Conservation (phyloP, 83 land plant genomes). For the Picea engelmannii region DNA sequence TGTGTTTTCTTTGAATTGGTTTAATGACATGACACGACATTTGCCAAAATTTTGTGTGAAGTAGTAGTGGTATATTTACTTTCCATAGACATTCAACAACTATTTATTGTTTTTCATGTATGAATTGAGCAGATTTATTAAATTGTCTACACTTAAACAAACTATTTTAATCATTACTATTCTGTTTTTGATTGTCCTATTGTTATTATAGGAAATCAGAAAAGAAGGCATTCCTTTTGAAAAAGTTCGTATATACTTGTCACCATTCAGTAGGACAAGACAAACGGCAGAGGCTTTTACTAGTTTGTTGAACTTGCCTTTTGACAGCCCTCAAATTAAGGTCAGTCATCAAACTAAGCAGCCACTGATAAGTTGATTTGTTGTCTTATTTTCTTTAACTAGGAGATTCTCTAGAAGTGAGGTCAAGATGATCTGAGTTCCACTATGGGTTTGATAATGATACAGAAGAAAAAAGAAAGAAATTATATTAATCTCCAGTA, state of each 20-base stretch:
- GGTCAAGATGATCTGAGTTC: not conserved
- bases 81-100: not conserved
- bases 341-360: conserved; percentile 15
- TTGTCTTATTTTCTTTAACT: not conserved
- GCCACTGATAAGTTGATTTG: not conserved
- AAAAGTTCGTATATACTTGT: conserved; percentile 67
- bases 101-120: not conserved
- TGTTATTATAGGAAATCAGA: conserved; percentile 52
- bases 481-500: too few species aligned
- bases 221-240: conserved; percentile 40
- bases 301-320: conserved; percentile 48
- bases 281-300: conserved; percentile 76
- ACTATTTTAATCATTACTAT: not conserved
- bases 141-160: not conserved
- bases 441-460: not conserved
- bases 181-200: not conserved
- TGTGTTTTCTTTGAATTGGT: not conserved
- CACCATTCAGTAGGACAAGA: conserved; percentile 82
- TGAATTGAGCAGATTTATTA: not conserved
- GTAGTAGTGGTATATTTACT: not conserved
- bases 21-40: not conserved
- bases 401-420: not conserved
- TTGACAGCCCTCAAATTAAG: conserved; percentile 60
- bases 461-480: not conserved
- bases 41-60: not conserved